These are phyloP conservation scores for Fusarium guadeloupense DNA, from an alignment of 2,329 filamentous ascomycete species.

Conservation along the genomic window DNA sequence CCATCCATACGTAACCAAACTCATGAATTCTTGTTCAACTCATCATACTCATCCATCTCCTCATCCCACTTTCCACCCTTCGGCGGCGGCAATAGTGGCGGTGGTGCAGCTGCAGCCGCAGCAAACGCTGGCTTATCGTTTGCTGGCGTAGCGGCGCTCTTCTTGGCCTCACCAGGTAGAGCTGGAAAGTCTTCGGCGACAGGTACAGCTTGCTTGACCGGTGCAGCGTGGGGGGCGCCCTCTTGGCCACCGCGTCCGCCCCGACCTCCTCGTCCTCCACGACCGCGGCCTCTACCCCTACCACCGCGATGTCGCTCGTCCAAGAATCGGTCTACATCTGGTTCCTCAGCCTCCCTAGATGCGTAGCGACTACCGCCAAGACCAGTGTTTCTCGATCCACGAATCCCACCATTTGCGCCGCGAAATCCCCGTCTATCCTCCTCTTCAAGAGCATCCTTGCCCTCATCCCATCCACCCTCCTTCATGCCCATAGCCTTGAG, in stretches of 20 bases:
- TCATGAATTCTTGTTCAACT: constrained; percentile 43
- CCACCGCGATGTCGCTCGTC: constrained; percentile 49
- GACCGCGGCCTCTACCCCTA: constrained; percentile 47
- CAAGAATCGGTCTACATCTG: constrained; percentile 50
- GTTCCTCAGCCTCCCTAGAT: constrained; percentile 45
- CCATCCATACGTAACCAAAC: background rate
- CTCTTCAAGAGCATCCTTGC: constrained; percentile 58
- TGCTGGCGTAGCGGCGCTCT: constrained; percentile 23
- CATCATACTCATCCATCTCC: constrained; percentile 64
- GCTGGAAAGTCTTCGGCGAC: constrained; percentile 50
- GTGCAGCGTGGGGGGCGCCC: constrained; percentile 32
- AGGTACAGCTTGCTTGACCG: constrained; percentile 41
- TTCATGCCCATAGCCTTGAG: constrained; percentile 65
- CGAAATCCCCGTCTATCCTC: constrained; percentile 55
- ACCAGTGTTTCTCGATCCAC: constrained; percentile 51
- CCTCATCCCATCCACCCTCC: constrained; percentile 67
- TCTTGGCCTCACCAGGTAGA: constrained; percentile 45
- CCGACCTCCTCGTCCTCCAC: constrained; percentile 48
- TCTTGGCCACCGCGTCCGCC: constrained; percentile 46
- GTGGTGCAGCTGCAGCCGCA: constrained; percentile 40
- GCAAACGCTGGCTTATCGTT: constrained; percentile 44
- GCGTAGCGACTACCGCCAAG: constrained; percentile 57
- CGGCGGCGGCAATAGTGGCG: constrained; percentile 44
- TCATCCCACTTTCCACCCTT: constrained; percentile 63
- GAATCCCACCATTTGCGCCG: constrained; percentile 53